These are phyloP conservation scores for Kregervanrija delftensis DNA, from an alignment of 805 yeast species.

Conservation along the genomic window DNA sequence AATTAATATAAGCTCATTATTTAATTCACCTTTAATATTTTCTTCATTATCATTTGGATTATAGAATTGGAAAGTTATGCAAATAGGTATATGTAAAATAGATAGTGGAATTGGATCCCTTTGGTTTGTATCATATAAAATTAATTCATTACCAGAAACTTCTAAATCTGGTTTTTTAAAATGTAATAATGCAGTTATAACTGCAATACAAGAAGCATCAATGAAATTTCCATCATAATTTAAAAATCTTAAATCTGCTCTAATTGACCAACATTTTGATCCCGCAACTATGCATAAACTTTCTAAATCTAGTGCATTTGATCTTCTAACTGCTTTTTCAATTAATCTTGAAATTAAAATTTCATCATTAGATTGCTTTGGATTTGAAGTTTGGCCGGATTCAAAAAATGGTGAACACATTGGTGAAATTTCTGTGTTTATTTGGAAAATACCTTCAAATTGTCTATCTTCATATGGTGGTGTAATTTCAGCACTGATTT, in stretches of 20 bases:
- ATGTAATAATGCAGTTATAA: slow-evolving; percentile 77
- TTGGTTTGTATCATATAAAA: slow-evolving; percentile 66
- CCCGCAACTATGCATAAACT: slow-evolving; percentile 88
- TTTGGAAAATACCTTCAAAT: slow-evolving; percentile 82
- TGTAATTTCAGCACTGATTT: slow-evolving; percentile 68
- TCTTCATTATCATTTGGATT: slow-evolving; percentile 60
- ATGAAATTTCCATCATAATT: slow-evolving; percentile 91
- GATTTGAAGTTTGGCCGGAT: slow-evolving; percentile 37
- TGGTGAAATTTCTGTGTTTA: slow-evolving; percentile 80
- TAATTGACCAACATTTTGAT: slow-evolving; percentile 79
- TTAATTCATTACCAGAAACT: slow-evolving; percentile 49
- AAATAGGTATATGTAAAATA: slow-evolving; percentile 81
- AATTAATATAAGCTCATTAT: slow-evolving; percentile 53
- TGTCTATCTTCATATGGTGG: slow-evolving; percentile 88
- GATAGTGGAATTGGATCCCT: slow-evolving; percentile 84
- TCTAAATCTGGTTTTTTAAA: slow-evolving; percentile 80
- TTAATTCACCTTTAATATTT: slow-evolving; percentile 61
- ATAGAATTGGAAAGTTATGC: slow-evolving; percentile 83
- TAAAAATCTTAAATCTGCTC: slow-evolving; percentile 85
- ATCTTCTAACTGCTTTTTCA: slow-evolving; percentile 86
- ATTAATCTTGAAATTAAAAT: slow-evolving; percentile 72
- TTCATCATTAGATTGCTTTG: slow-evolving; percentile 67
- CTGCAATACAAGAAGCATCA: slow-evolving; percentile 87
- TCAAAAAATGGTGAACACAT: slow-evolving; percentile 88
- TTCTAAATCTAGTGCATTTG: slow-evolving; percentile 88